phyloP scores from a whole-genome alignment of 2,329 filamentous ascomycete genomes.

The Fusarium sp. region DNA sequence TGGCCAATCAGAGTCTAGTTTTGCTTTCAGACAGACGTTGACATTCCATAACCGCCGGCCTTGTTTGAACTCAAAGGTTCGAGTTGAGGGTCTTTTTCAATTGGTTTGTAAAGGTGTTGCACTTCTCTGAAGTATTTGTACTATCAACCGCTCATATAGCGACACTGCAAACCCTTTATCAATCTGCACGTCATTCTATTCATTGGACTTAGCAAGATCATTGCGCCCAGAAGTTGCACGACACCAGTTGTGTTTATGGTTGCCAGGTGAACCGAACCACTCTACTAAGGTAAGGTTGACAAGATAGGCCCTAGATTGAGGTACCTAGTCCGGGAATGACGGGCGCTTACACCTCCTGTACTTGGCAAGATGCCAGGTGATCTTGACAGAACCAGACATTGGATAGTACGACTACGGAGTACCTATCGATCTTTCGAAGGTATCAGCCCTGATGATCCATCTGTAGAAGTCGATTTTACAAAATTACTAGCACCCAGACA shows the following conservation, averaged over 20 bases:
- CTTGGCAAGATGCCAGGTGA: neutral
- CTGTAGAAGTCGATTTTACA: neutral
- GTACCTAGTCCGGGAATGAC: neutral
- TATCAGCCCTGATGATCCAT: neutral
- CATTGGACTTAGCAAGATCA: neutral
- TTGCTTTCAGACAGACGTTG: neutral
- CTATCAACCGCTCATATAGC: neutral
- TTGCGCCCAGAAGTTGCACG: conserved; percentile 21
- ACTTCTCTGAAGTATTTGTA: conserved; percentile 12
- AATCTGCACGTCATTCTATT: neutral
- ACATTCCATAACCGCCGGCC: conserved; percentile 8
- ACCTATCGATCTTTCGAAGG: neutral
- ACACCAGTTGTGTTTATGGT: conserved; percentile 15
- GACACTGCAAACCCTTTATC: neutral
- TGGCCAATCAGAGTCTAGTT: conserved; percentile 23
- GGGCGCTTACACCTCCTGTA: neutral
- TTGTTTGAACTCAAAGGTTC: neutral
- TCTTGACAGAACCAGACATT: neutral
- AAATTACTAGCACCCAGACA: neutral
- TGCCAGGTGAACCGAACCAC: conserved; percentile 40
- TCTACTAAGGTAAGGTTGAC: too few species aligned
- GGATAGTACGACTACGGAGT: neutral
- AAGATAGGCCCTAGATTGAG: neutral
- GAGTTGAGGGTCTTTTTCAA: neutral
- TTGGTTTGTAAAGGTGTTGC: neutral